phyloP scores from a whole-genome alignment of 371 early-diverging fungal genomes.

The Mucor racemosus region DNA sequence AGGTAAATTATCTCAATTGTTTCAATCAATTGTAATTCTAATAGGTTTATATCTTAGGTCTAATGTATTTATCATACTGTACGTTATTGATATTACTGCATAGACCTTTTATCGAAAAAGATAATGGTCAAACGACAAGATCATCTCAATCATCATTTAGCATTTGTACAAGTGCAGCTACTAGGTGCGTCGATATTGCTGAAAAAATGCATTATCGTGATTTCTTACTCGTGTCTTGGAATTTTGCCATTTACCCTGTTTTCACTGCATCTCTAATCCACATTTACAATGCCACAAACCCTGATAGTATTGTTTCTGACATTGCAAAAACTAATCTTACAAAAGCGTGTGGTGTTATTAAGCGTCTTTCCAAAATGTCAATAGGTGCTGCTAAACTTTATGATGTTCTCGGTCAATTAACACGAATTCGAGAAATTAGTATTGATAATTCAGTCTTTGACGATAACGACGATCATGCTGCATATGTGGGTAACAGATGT shows the following conservation, averaged over 20 bases:
- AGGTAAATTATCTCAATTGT: constrained; percentile 20
- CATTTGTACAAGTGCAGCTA: constrained; percentile 67
- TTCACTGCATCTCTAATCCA: constrained; percentile 53
- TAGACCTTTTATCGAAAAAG: constrained; percentile 59
- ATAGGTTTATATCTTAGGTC: constrained; percentile 23
- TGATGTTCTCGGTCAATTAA: constrained; percentile 31
- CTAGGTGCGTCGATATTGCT: constrained; percentile 45
- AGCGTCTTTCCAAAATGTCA: constrained; percentile 39
- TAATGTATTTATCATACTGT: constrained; percentile 56
- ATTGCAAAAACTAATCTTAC: constrained; percentile 37
- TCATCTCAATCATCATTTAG: constrained; percentile 51
- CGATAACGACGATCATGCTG: constrained; percentile 2
- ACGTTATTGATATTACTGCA: constrained; percentile 61
- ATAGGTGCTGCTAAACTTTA: constrained; percentile 27
- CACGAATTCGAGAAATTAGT: constrained; percentile 32
- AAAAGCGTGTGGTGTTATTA: constrained; percentile 33
- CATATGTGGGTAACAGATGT: neutral
- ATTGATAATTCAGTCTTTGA: constrained; percentile 21
- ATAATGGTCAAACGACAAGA: constrained; percentile 28
- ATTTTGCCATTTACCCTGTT: constrained; percentile 55
- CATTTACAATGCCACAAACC: constrained; percentile 42
- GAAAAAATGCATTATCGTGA: constrained; percentile 58
- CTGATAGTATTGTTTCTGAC: constrained; percentile 37
- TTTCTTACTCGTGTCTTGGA: constrained; percentile 52
- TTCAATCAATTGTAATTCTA: neutral